Percentiles rank a stretch among this genome's conserved stretches.
Conservation (phyloP, 345 rosid genomes). For the Pelargonium nanum region DNA sequence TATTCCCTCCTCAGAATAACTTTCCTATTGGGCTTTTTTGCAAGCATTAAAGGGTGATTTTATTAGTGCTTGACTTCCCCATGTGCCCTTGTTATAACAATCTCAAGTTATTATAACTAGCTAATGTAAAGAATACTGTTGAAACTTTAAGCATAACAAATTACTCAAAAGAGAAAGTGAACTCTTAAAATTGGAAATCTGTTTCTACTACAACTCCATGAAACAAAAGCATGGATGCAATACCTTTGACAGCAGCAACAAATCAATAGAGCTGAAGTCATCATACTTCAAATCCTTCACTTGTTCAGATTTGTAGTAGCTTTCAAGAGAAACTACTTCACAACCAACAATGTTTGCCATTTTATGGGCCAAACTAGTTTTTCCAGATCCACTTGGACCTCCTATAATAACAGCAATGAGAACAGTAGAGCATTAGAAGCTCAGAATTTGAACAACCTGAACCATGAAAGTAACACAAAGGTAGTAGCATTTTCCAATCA, state of each 20-base stretch:
- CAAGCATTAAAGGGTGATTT: neutral
- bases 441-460: too few species aligned
- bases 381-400: conserved; percentile 99
- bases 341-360: conserved; percentile 99
- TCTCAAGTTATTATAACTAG: neutral
- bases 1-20: too few species aligned
- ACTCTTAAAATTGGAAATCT: too few species aligned
- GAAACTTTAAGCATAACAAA: neutral
- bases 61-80: neutral
- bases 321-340: conserved; percentile 98
- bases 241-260: conserved; percentile 87
- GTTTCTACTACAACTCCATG: neutral
- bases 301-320: conserved; percentile 77
- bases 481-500: too few species aligned
- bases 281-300: conserved; percentile 86
- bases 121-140: neutral
- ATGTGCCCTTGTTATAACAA: neutral
- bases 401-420: conserved; percentile 40
- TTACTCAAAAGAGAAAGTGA: too few species aligned
- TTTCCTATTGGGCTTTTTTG: neutral
- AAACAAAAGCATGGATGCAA: neutral
- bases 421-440: too few species aligned
- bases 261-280: conserved; percentile 82
- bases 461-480: too few species aligned
- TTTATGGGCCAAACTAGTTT: conserved; percentile 98